These are phyloP conservation scores for Populus hybrid DNA, from an alignment of 441 rosid genomes.

Conservation along the genomic window DNA sequence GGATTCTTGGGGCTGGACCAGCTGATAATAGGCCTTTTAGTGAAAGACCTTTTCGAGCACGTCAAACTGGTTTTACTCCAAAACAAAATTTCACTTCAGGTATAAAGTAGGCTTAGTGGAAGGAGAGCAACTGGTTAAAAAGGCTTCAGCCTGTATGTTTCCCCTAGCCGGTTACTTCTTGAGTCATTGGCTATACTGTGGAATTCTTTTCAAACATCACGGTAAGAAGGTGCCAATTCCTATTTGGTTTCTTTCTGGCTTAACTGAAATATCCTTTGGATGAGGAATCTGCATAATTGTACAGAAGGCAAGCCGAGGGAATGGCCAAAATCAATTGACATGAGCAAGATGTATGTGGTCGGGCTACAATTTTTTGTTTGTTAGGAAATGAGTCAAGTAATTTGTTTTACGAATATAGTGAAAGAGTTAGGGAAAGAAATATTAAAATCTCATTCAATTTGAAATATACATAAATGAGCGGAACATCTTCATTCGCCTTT, in stretches of 20 bases:
- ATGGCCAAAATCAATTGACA: slow-evolving; percentile 35
- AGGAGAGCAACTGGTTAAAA: slow-evolving; percentile 26
- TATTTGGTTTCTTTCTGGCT: slow-evolving; percentile 17
- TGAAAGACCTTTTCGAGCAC: slow-evolving; percentile 57
- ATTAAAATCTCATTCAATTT: slow-evolving; percentile 21
- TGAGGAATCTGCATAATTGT: slow-evolving; percentile 26
- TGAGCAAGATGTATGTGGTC: slow-evolving; percentile 30
- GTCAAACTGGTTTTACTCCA: slow-evolving; percentile 57
- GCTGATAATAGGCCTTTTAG: slow-evolving; percentile 50
- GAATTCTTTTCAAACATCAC: slow-evolving; percentile 38
- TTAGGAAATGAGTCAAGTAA: slow-evolving; percentile 22
- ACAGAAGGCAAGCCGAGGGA: slow-evolving; percentile 28
- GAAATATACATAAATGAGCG: slow-evolving; percentile 24
- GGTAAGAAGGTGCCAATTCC: slow-evolving; percentile 26
- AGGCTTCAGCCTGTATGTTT: slow-evolving; percentile 19
- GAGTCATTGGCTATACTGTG: slow-evolving; percentile 30
- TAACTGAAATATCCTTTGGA: slow-evolving; percentile 24
- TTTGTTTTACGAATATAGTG: slow-evolving; percentile 45
- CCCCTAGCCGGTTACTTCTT: slow-evolving; percentile 21
- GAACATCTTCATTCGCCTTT: slow-evolving; percentile 28
- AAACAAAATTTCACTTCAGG: slow-evolving; percentile 53
- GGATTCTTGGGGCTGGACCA: slow-evolving; percentile 96
- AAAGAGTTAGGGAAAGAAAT: slow-evolving; percentile 22
- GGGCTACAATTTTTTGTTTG: slow-evolving; percentile 32
- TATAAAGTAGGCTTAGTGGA: slow-evolving; percentile 26